Base-by-base conservation (phyloP, 2,329 filamentous ascomycete genomes). In the Pseudogymnoascus sp. region DNA sequence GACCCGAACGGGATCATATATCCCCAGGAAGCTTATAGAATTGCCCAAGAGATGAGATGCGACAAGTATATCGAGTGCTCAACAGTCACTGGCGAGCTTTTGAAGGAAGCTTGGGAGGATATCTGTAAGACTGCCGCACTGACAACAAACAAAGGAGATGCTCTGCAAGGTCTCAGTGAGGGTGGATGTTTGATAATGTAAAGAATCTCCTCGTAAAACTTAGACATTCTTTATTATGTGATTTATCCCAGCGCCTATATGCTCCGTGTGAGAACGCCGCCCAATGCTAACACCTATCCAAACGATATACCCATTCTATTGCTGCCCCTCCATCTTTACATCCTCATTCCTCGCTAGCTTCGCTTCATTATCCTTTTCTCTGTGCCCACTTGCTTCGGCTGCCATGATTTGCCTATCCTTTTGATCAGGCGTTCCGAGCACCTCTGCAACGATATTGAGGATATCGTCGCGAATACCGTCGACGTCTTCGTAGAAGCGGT, bases 41-140 rank as follows among this genome's bases (percentile, higher is more conserved):
- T 79, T 59, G 79, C 84, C 21, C 82, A 85, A 67, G 77, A 79
- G 65, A 77, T 86, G 76, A 75, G 84, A 60, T 82, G 78, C 54
- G 84, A 87, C 71, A 81, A 80, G 64, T 87, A 86, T 67, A 79
- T 85, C 70, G 84, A 87, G 67, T 87, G 84, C 72, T 85, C 83
- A 1, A 82, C 84, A 5, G 73, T 80, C 57, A 84, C 82, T 3
- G 84, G 84, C 13, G 82, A 85, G 72, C 75, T 86, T 60, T 69
- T 86, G 47, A 74, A 77, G 66, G 73, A 81, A 67, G 81, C 79
- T 4, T 84, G 85, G 68, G 81, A 86, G 69, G 84, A 86, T 69
- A 78, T 86, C 17, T 85, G 81, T 71, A 77, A 73, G 57, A 84
- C 82, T 29, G 84, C 82, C 1, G 74, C 79, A 60, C 72, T 77